phyloP scores from a whole-genome alignment of 345 rosid genomes.

The Mercurialis annua region DNA sequence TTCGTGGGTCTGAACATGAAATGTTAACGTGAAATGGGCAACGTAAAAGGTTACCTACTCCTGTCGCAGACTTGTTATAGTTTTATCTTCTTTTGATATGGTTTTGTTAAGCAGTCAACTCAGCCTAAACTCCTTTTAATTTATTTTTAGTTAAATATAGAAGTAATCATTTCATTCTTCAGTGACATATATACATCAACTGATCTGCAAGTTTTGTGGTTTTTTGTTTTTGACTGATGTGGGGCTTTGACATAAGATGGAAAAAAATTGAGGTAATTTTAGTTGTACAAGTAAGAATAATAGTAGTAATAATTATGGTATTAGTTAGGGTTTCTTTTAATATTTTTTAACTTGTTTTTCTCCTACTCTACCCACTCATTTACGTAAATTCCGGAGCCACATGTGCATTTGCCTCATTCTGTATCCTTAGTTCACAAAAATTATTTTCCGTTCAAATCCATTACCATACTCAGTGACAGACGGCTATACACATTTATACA shows the following conservation, averaged over 20 bases:
- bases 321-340: slow-evolving; percentile 19
- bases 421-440: background rate
- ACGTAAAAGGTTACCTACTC: slow-evolving; percentile 19
- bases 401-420: slow-evolving; percentile 33
- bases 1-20: background rate
- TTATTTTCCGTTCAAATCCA: too few relatives aligned
- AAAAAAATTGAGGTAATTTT: slow-evolving; percentile 8
- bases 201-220: background rate
- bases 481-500: too few relatives aligned
- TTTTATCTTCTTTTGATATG: slow-evolving; percentile 48
- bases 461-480: too few relatives aligned
- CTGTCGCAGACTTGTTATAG: slow-evolving; percentile 19
- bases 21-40: slow-evolving; percentile 8
- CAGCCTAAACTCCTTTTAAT: slow-evolving; percentile 19
- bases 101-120: slow-evolving; percentile 32
- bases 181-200: slow-evolving; percentile 28
- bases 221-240: slow-evolving; percentile 28
- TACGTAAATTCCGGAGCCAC: slow-evolving; percentile 50
- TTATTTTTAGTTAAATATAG: slow-evolving; percentile 1
- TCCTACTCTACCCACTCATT: slow-evolving; percentile 34
- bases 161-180: slow-evolving; percentile 13
- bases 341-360: background rate
- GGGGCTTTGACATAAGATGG: slow-evolving; percentile 21
- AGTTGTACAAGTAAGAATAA: slow-evolving; percentile 35
- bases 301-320: background rate